Percentiles rank a stretch among this genome's conserved stretches.
phyloP scores from a whole-genome alignment of 2,329 filamentous ascomycete genomes.

The Aphanoascus verrucosus region DNA sequence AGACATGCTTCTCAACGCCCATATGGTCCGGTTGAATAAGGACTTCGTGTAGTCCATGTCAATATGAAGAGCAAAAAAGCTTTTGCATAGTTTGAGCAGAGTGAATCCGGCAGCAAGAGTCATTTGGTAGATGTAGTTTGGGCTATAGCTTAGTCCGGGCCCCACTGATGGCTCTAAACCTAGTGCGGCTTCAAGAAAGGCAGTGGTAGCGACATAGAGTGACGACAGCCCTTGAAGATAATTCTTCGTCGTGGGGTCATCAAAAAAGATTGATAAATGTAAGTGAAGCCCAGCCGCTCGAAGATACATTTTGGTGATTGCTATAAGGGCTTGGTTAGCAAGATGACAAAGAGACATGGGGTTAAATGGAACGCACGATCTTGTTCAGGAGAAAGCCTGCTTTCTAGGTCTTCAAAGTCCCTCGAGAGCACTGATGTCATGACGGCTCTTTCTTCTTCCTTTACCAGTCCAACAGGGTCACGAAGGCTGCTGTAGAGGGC shows the following conservation, averaged over 20 bases:
- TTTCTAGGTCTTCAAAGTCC: slow-evolving; percentile 43
- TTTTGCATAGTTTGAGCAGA: slow-evolving; percentile 55
- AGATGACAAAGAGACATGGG: neutral
- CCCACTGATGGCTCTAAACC: slow-evolving; percentile 36
- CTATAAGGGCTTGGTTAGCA: slow-evolving; percentile 16
- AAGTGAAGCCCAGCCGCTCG: slow-evolving; percentile 40
- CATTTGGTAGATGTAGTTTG: slow-evolving; percentile 57
- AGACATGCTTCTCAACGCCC: slow-evolving; percentile 49
- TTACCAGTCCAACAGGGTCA: slow-evolving; percentile 43
- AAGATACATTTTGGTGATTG: slow-evolving; percentile 39
- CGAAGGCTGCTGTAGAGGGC: slow-evolving; percentile 47
- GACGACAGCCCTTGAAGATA: slow-evolving; percentile 38
- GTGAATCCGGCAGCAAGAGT: slow-evolving; percentile 55
- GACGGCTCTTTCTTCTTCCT: slow-evolving; percentile 35
- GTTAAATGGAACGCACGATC: slow-evolving; percentile 27
- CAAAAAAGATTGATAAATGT: slow-evolving; percentile 42
- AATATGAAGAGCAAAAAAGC: slow-evolving; percentile 49
- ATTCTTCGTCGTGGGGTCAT: slow-evolving; percentile 37
- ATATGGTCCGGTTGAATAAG: slow-evolving; percentile 50
- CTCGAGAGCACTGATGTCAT: slow-evolving; percentile 37
- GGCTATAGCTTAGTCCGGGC: slow-evolving; percentile 43
- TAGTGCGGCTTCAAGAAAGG: slow-evolving; percentile 39
- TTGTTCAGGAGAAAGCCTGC: slow-evolving; percentile 36
- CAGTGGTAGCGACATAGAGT: slow-evolving; percentile 37
- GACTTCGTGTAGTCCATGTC: slow-evolving; percentile 46